phyloP scores from a whole-genome alignment of 2,329 filamentous ascomycete species.

The Lecanicillium sp. region DNA sequence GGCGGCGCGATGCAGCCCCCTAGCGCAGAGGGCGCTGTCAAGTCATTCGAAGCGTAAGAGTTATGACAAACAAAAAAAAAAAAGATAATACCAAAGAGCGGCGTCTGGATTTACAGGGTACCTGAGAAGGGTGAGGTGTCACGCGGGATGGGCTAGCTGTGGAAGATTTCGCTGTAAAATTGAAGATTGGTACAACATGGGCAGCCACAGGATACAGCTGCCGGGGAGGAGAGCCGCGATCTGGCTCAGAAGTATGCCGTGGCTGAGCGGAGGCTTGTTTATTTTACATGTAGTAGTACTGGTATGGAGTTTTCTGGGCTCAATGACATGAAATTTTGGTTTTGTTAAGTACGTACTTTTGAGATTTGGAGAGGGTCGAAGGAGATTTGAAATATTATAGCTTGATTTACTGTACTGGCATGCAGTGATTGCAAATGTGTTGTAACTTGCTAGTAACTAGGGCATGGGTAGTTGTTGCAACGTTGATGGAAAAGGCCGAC shows the following conservation, averaged over 20 bases:
- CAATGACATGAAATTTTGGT: constrained; percentile 10
- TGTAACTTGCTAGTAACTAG: no score
- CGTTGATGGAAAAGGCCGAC: background rate
- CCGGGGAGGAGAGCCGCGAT: background rate
- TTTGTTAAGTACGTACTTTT: background rate
- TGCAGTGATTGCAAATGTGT: background rate
- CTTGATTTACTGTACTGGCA: background rate
- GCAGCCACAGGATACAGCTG: constrained; percentile 8
- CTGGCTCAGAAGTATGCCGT: background rate
- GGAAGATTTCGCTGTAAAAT: constrained; percentile 1
- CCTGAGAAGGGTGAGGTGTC: background rate
- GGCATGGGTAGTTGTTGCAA: no score
- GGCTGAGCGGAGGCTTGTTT: constrained; percentile 5
- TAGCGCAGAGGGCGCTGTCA: constrained; percentile 49
- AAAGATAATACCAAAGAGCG: constrained; percentile 11
- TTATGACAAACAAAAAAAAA: constrained; percentile 3
- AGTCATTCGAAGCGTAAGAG: constrained; percentile 49
- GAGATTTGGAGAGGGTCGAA: background rate
- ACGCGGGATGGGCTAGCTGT: constrained; percentile 11
- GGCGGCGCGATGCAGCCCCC: constrained; percentile 46
- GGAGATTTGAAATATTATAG: background rate
- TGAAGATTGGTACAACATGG: constrained; percentile 9
- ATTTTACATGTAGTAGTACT: constrained; percentile 13
- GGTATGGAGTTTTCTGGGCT: constrained; percentile 14
- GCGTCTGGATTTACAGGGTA: constrained; percentile 13